Conservation (phyloP, 305 asterid species). For the Stenogyne calaminthoides region DNA sequence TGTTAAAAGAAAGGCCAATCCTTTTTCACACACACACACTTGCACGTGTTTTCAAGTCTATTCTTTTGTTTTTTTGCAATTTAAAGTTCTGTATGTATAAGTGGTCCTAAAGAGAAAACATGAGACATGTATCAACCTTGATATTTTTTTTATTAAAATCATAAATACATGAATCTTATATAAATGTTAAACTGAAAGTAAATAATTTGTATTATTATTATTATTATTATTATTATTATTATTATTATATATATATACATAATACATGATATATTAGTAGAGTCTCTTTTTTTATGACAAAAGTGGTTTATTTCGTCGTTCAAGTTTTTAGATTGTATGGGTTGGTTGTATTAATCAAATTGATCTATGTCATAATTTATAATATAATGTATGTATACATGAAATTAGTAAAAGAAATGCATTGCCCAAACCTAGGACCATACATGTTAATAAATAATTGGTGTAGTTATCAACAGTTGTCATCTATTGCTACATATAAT, state of each 20-base stretch:
- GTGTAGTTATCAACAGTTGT: not conserved
- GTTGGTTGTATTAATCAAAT: not conserved
- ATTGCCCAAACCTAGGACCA: not conserved
- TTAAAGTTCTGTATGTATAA: constrained; percentile 12
- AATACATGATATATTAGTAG: no score
- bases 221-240: no score
- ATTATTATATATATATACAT: no score
- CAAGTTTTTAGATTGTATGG: not conserved
- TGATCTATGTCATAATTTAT: not conserved
- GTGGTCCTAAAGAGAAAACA: not conserved
- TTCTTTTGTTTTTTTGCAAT: not conserved
- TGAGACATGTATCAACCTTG: not conserved
- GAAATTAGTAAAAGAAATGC: not conserved
- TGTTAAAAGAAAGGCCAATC: constrained; percentile 23
- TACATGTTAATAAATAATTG: not conserved
- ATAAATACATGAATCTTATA: not conserved
- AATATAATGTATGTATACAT: not conserved
- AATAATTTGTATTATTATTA: no score
- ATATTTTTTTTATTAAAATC: not conserved
- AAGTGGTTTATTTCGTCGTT: not conserved
- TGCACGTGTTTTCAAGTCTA: constrained; percentile 26
- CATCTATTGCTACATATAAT: not conserved
- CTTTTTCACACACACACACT: not conserved
- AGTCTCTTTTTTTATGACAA: no score
- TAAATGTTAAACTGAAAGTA: not conserved